Conservation (phyloP, 169 alveolate species). For the Theileria equi region DNA sequence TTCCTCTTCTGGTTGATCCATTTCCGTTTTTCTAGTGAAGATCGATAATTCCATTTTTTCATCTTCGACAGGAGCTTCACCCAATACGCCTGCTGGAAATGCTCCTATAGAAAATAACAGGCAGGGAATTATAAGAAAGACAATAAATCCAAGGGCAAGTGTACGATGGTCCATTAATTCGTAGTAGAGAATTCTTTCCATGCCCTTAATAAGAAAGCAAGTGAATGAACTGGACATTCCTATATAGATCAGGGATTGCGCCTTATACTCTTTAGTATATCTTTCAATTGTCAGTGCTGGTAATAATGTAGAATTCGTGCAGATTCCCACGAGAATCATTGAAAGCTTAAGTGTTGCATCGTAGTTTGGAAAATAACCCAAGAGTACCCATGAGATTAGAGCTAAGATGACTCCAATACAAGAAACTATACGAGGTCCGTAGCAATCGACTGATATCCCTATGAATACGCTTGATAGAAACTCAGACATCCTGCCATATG, state of each 20-base stretch:
- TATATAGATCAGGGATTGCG: conserved; percentile 10
- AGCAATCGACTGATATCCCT: conserved; percentile 44
- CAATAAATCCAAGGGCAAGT: conserved; percentile 6
- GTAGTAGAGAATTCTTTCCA: conserved; percentile 4
- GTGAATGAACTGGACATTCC: conserved; percentile 45
- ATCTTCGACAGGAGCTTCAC: background rate
- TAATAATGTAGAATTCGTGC: conserved; percentile 31
- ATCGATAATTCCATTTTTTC: background rate
- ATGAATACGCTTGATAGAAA: conserved; percentile 13
- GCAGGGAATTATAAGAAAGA: conserved; percentile 19
- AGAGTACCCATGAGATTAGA: conserved; percentile 33
- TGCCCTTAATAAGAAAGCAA: conserved; percentile 34
- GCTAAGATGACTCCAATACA: conserved; percentile 29
- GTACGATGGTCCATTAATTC: conserved; percentile 10
- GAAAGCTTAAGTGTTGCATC: conserved; percentile 15
- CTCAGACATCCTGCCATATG: conserved; percentile 41
- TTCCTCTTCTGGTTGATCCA: background rate
- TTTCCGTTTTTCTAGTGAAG: background rate
- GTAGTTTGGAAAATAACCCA: conserved; percentile 23
- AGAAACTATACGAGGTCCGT: conserved; percentile 49
- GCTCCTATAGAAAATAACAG: conserved; percentile 3
- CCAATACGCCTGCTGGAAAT: conserved; percentile 5
- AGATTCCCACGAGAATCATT: conserved; percentile 28
- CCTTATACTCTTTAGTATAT: conserved; percentile 22
- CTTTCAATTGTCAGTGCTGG: conserved; percentile 52